Percentiles rank a stretch among this genome's conserved stretches.
These are phyloP conservation scores for Macrophomina phaseolina DNA, from an alignment of 2,329 filamentous ascomycete genomes.

Conservation along the genomic window DNA sequence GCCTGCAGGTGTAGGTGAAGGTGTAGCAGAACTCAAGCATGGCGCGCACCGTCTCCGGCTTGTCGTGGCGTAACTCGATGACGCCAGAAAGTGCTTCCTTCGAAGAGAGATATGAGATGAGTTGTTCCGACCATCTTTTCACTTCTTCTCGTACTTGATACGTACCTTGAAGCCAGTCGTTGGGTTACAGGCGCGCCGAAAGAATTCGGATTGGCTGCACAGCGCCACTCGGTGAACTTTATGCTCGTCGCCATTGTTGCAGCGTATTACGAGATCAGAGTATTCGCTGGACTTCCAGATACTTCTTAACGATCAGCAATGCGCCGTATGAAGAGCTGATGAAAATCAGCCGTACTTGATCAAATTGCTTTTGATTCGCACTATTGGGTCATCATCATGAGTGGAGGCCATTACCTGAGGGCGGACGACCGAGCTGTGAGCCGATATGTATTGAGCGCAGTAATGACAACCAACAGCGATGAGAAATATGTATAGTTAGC, in stretches of 20 bases:
- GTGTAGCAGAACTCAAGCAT: no score
- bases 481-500: no score
- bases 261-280: slow-evolving; percentile 19
- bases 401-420: slow-evolving; percentile 15
- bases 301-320: not conserved
- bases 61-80: no score
- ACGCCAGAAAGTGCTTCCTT: no score
- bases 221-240: slow-evolving; percentile 22
- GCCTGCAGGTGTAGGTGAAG: no score
- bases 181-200: slow-evolving; percentile 15
- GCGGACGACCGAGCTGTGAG: not conserved
- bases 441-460: no score
- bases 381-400: slow-evolving; percentile 14
- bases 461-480: no score
- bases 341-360: slow-evolving; percentile 7
- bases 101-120: no score
- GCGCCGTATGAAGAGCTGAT: not conserved
- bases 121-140: not conserved
- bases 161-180: slow-evolving; percentile 23
- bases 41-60: no score
- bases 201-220: slow-evolving; percentile 18
- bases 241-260: slow-evolving; percentile 23
- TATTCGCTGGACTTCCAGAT: slow-evolving; percentile 23
- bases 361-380: slow-evolving; percentile 16
- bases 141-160: slow-evolving; percentile 3